Evolutionary conservation across 2,329 filamentous ascomycete genomes (phyloP).

Genomic region (Leptographium lundbergii): DNA sequence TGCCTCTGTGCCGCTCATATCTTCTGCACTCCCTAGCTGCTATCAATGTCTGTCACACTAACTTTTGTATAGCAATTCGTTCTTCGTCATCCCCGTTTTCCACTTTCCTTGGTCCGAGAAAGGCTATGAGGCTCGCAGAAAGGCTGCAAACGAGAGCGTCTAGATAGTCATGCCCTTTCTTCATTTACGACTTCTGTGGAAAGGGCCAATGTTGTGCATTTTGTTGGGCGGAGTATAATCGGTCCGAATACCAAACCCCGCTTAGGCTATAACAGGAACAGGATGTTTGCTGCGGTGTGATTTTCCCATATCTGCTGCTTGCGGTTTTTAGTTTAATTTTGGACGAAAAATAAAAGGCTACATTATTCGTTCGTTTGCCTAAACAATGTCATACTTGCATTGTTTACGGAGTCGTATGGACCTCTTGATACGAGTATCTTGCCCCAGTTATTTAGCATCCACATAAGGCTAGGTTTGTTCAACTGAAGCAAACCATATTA

Average conservation of each 20-base stretch:
- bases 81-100: slow-evolving; percentile 84
- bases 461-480: too few relatives aligned
- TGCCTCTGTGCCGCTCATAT: too few relatives aligned
- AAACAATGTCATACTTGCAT: too few relatives aligned
- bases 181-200: not conserved
- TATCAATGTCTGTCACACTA: not conserved
- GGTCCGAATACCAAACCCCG: not conserved
- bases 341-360: too few relatives aligned
- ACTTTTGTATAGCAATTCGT: slow-evolving; percentile 49
- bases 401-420: too few relatives aligned
- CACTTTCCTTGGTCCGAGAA: slow-evolving; percentile 93
- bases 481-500: too few relatives aligned
- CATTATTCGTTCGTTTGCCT: too few relatives aligned
- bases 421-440: too few relatives aligned
- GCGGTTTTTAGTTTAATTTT: too few relatives aligned
- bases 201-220: not conserved
- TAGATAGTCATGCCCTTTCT: slow-evolving; percentile 14
- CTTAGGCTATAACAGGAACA: not conserved
- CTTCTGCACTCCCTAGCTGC: not conserved
- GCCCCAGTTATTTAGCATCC: too few relatives aligned
- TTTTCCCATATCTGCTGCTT: too few relatives aligned
- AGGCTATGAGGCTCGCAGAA: slow-evolving; percentile 45
- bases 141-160: slow-evolving; percentile 31
- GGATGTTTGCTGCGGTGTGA: not conserved
- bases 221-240: not conserved